Base-by-base conservation (phyloP, 495 filamentous ascomycete genomes). In the Aspergillus carlsbadensis region DNA sequence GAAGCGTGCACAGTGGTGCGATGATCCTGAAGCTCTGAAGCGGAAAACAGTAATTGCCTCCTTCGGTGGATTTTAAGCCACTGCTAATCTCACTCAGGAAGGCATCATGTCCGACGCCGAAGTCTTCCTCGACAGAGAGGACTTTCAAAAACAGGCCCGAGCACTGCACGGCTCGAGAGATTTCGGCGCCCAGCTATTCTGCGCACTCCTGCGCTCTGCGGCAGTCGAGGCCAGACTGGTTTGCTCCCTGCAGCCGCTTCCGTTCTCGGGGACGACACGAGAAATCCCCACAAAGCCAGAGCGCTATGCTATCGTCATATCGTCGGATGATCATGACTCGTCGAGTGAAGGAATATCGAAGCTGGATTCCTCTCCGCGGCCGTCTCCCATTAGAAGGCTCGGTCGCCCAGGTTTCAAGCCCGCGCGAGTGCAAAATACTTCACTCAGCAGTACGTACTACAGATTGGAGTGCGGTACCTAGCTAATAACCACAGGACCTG, bases 171-270 rank as follows among this genome's bases (percentile, higher is more conserved):
- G 92, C 5, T 96, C 92, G 39, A 86, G 91, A 42, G 93, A 98
- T 71, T 79, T 94, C 31, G 94, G 92, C 13, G 87, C 91, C 17
- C 92, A 96, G 67, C 69, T 99, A 3, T 96, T 93, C 55, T 97
- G 94, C 71, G 87, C 90, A 7, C 66, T 97, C 21, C 78, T 99
- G 10, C 85, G 94, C 8, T 81, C 83, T 26, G 82, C 78, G 26
- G 91, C 87, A 6, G 84, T 98, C 3, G 85, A 91, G 57, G 82
- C 91, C n/a, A 83, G 94, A 14, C 80, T 99, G 2, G 89, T 97
- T 1, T 98, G 92, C 70, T 99, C 95, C 8, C 78, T 99, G 11
- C 92, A 98, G 62, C 81, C 85, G 0, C 77, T 99, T 3, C 77
- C 90, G 2, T 93, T 94, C 60, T 79, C 77, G 20, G 79, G 86